A percentile compares a stretch with the other conserved stretches of the same genome.
Conservation (phyloP, 495 filamentous ascomycete genomes). For the Lophium mytilinum region DNA sequence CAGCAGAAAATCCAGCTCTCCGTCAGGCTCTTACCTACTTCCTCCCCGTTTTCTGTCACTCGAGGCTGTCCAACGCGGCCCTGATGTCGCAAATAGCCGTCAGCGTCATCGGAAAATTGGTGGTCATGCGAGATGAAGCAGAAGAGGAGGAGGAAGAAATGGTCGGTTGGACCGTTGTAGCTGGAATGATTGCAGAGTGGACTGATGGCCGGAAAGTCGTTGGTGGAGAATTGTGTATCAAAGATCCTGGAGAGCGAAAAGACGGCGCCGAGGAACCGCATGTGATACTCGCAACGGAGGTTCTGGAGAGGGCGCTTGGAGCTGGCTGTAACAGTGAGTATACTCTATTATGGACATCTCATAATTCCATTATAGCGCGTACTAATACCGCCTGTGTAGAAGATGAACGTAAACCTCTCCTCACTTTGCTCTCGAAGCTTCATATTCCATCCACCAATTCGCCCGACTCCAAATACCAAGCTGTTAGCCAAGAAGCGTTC, state of each 20-base stretch:
- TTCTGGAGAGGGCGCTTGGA: conserved; percentile 50
- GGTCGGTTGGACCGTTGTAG: conserved; percentile 64
- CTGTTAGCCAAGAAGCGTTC: conserved; percentile 19
- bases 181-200: conserved; percentile 84
- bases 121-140: conserved; percentile 45
- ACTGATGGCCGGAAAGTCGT: conserved; percentile 88
- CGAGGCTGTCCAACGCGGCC: conserved; percentile 65
- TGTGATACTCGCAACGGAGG: conserved; percentile 52
- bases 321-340: conserved; percentile 40
- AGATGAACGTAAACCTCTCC: conserved; percentile 79
- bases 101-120: conserved; percentile 56
- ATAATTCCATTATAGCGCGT: too few species aligned
- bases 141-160: conserved; percentile 66
- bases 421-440: conserved; percentile 72
- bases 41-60: conserved; percentile 90
- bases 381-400: conserved; percentile 27
- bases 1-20: conserved; percentile 73
- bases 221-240: conserved; percentile 26
- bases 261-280: conserved; percentile 55
- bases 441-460: conserved; percentile 51
- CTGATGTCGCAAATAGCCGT: conserved; percentile 66
- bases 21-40: conserved; percentile 90
- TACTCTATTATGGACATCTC: neutral
- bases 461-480: neutral
- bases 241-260: neutral